phyloP scores from a whole-genome alignment of 345 rosid species.

The Citrus medica region DNA sequence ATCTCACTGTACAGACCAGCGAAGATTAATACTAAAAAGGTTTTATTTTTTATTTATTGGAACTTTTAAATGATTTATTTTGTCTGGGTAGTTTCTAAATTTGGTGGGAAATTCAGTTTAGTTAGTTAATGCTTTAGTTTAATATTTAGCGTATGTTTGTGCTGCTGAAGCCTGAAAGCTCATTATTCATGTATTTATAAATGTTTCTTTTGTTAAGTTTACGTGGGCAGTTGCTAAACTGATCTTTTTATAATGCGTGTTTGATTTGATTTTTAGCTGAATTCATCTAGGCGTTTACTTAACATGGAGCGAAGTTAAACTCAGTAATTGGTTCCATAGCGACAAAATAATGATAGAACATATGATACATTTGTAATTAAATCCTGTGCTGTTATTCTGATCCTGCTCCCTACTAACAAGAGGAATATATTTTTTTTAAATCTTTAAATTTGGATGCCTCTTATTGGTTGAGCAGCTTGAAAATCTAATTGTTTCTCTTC shows the following conservation, averaged over 20 bases:
- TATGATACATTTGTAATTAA: not conserved
- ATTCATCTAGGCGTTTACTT: conserved; percentile 1
- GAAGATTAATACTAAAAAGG: conserved; percentile 54
- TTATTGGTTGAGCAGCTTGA: not conserved
- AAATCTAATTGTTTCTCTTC: not conserved
- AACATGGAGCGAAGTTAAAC: not conserved
- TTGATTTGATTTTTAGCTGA: not conserved
- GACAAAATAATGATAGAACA: not conserved
- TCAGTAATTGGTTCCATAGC: not conserved
- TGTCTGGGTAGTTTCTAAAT: conserved; percentile 12
- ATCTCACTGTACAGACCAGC: conserved; percentile 55
- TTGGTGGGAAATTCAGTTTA: not conserved
- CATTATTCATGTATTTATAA: not conserved
- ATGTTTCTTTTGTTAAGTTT: not conserved
- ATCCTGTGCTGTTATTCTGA: not conserved
- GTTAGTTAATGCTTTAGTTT: not conserved
- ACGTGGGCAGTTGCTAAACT: conserved; percentile 7
- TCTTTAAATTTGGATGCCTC: not conserved
- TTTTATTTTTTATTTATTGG: conserved; percentile 25
- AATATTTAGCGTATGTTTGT: not conserved
- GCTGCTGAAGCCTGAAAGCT: not conserved
- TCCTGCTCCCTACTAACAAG: not conserved
- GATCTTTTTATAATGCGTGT: not conserved
- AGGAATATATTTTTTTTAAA: not conserved
- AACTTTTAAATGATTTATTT: not conserved